Evolutionary conservation across 805 yeast genomes (phyloP).

Genomic region (Candida hungchunana): DNA sequence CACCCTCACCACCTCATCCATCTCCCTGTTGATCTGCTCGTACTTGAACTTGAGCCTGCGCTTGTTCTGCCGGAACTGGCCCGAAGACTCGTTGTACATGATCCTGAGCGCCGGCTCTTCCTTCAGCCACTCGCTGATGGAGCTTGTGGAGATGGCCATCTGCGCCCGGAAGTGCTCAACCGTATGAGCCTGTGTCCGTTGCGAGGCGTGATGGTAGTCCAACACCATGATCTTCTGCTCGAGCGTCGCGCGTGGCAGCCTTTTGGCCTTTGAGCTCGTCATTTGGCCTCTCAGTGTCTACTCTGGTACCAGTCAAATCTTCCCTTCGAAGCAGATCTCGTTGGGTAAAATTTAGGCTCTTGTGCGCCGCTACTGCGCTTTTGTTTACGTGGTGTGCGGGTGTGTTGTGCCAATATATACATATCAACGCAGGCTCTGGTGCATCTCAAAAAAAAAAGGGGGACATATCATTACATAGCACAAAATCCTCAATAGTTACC

Average conservation of each 20-base stretch:
- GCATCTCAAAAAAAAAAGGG: too few species aligned
- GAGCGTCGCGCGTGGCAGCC: conserved; percentile 32
- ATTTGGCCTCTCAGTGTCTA: neutral
- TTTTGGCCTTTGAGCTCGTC: conserved; percentile 2
- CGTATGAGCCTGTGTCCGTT: conserved; percentile 51
- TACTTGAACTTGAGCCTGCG: conserved; percentile 51
- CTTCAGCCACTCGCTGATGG: conserved; percentile 59
- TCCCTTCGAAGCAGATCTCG: neutral
- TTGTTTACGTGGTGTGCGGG: neutral
- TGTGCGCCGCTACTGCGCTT: too few species aligned
- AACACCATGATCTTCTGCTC: conserved; percentile 55
- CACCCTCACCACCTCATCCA: conserved; percentile 50
- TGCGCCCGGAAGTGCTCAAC: conserved; percentile 48
- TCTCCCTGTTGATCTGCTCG: conserved; percentile 53
- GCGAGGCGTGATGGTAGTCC: conserved; percentile 43
- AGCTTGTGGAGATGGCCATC: conserved; percentile 54
- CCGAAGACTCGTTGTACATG: conserved; percentile 32
- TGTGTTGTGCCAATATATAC: neutral
- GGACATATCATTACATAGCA: neutral
- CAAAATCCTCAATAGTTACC: conserved; percentile 1
- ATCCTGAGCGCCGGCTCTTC: conserved; percentile 46
- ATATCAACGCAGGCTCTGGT: too few species aligned
- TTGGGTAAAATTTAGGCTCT: too few species aligned
- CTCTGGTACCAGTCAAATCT: too few species aligned
- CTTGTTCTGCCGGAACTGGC: conserved; percentile 31